Base-by-base conservation (phyloP, 305 asterid genomes). In the Striga hermonthica region DNA sequence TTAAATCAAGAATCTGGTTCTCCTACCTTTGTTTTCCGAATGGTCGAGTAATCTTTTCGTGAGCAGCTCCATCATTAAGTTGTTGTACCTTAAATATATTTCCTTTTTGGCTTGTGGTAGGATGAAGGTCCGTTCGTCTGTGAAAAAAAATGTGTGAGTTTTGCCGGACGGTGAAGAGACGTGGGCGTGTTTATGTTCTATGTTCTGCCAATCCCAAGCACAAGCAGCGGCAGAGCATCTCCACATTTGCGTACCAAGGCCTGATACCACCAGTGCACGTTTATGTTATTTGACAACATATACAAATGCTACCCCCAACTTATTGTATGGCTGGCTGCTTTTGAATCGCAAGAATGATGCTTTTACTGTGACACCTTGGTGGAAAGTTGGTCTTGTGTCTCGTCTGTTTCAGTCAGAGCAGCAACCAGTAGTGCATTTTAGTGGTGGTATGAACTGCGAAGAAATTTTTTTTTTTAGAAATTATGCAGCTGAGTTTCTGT, bases 51-150 rank as follows among this genome's bases (percentile, higher is more conserved):
- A 12, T 28, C 14, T 50, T 50, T 50, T 16, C 7, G 6, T 6
- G 35, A 0, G 9, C 22, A 50, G 16, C 53, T 10, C 31, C 15
- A 49, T 14, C 9, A 5, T 4, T 52, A 56, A 50, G 56, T 44
- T 11, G 45, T 45, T 45, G 12, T 57, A 34, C 48, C 39, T 47
- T 28, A 12, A 12, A 50, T n/a, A 13, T 50, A 15, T 50, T 50
- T 50, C 8, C 4, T 12, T 12, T 12, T 28, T 54, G 59, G 59
- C 14, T 54, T 54, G 59, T 54, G 11, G 64, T 65, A 84, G 90
- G 75, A 92, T 92, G 98, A 90, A 92, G 95, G 97, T 92, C 44
- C 89, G 97, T 43, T 83, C 98, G 15, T 87, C 98, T 12, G 98
- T 92, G 61, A 92, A 92, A 78, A 78, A 92, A 90, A 75, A 63